Evolutionary conservation across 2,329 filamentous ascomycete genomes (phyloP), one percentile per base, ranked within the genome.

Genomic region (Orbilia quercus): DNA sequence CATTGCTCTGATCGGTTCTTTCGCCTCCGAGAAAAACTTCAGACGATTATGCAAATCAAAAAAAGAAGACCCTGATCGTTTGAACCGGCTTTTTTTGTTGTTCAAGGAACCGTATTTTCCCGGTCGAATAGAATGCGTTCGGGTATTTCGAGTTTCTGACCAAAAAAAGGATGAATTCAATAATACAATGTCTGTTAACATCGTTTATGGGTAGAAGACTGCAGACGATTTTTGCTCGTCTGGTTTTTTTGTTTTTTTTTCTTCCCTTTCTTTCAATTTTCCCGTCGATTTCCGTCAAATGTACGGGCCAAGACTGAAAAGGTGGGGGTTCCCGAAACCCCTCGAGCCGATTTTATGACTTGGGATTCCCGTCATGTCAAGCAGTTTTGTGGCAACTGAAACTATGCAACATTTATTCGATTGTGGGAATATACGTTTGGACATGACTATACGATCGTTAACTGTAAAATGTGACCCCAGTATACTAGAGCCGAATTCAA

Each of bases 21-120:
- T 70, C 57, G 55, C 65, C 65, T 72, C 59, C 53, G 54, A 58
- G 54, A 40, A 67, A 69, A 65, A 72, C 67, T 72, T 72, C 67
- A 72, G 67, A 72, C 59, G 59, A 64, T 59, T 72, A 72, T 72
- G 67, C 67, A 72, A 64, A 57, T 53, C 45, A 14, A 40, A 40
- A 34, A 34, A 34, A 34, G 34, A 51, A 51, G 42, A 57, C 67
- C 67, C 67, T 72, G 67, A 72, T 59, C 51, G 65, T 72, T 65
- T 64, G 28, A 67, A 40, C 51, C 28, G 23, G 53, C n/a, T n/a
- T n/a, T n/a, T n/a, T n/a, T n/a, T n/a, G n/a, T n/a, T n/a, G n/a
- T 44, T 36, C 57, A 64, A 63, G 51, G 59, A 22, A 50, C 40
- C 16, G 22, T 40, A 65, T 72, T 72, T 59, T 72, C 51, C 67